Evolutionary conservation across 371 early-diverging fungal genomes (phyloP), one percentile per base, ranked within the genome.

Genomic region (Lichtheimia hyalospora): DNA sequence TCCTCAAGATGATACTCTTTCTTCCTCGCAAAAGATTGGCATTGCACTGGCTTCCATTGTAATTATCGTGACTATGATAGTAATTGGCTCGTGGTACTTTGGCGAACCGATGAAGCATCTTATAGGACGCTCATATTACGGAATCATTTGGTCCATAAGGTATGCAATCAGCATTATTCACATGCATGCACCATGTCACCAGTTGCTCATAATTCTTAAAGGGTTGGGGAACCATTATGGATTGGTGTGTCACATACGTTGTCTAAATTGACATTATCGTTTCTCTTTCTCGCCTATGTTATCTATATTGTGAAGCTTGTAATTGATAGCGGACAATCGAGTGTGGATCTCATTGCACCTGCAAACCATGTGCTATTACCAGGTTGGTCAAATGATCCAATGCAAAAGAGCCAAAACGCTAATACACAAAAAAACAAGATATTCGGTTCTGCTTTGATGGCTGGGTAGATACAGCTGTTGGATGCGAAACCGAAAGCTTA

Each of bases 191-290:
- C 34, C 6, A 8, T 34, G 10, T 8, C 8, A 4, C 4, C 4
- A 8, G 8, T 34, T 10, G 34, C 34, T 34, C 25, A 25, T 25
- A 0, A 52, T 52, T 46, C 5, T 6, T 25, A 15, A 25, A 55
- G 56, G n/a, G 42, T 16, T 7, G 56, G 56, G 3, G 56, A 55
- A 55, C 57, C 28, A 54, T 57, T 46, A 58, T 68, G 42, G 61
- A 64, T 44, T 41, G 60, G 41, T 64, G 60, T 49, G 61, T 60
- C 39, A 7, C 64, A 39, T 50, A 68, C 18, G 49, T 8, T 55
- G 50, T 28, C 68, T 54, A 56, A 64, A 42, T 2, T 50, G 24
- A 8, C 41, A 13, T 21, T 55, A 6, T 23, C 56, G 6, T 55
- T 39, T 15, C 18, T 55, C 13, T 55, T 55, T n/a, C 25, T 55